Percentiles rank a stretch among this genome's conserved stretches.
These are phyloP conservation scores for Colletotrichum sp. DNA, from an alignment of 2,329 filamentous ascomycete genomes.

Conservation along the genomic window DNA sequence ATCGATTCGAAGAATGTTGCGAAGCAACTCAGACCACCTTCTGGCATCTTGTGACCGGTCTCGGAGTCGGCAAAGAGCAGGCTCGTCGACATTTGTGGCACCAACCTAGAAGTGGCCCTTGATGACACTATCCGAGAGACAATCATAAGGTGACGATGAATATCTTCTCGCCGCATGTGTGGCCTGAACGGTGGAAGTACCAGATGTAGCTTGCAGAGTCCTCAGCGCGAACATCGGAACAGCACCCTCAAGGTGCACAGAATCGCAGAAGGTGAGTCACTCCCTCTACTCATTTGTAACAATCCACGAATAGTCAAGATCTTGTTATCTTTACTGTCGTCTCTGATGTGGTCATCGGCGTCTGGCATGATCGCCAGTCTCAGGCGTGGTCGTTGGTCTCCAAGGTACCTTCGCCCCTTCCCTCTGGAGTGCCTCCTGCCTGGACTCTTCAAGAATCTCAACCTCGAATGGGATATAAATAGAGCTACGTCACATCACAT, in stretches of 20 bases:
- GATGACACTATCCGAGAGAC: not conserved
- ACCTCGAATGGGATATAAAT: accelerated
- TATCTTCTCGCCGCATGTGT: not conserved
- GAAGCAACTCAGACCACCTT: not conserved
- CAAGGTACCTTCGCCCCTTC: not conserved
- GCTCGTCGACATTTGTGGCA: not conserved
- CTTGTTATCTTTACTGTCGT: not conserved
- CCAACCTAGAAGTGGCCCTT: not conserved
- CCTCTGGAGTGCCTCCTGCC: not conserved
- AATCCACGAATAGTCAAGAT: not conserved
- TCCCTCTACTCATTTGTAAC: not conserved
- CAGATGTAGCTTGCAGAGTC: not conserved
- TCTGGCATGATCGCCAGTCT: not conserved
- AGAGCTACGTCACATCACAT: not conserved
- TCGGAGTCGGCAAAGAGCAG: not conserved
- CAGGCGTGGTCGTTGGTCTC: not conserved
- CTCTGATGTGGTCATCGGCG: not conserved
- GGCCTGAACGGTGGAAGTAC: accelerated
- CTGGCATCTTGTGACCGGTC: not conserved
- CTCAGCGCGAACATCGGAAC: not conserved
- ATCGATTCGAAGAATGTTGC: not conserved
- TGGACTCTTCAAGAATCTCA: not conserved
- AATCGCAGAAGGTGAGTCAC: not conserved
- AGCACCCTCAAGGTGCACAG: not conserved
- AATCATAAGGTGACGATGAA: not conserved